These are phyloP conservation scores for Aspergillus transmontanensis DNA, from an alignment of 2,329 filamentous ascomycete species.

Conservation along the genomic window DNA sequence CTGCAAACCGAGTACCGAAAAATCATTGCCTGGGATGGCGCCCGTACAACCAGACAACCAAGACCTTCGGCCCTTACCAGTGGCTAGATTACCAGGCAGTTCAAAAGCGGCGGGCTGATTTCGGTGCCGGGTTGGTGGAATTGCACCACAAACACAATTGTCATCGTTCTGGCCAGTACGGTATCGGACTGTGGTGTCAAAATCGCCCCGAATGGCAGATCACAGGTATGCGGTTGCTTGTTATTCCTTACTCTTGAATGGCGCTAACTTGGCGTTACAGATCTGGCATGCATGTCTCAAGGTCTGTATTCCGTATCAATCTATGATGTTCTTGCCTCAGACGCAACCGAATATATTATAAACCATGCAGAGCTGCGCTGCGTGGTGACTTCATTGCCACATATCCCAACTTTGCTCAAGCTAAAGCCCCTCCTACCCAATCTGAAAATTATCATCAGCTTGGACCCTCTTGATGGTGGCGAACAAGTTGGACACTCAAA, in stretches of 20 bases:
- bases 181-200: conserved; percentile 81
- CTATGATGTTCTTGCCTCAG: conserved; percentile 92
- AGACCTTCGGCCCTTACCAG: conserved; percentile 74
- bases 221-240: conserved; percentile 54
- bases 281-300: conserved; percentile 85
- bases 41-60: conserved; percentile 73
- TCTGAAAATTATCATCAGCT: conserved; percentile 83
- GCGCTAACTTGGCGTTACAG: conserved; percentile 45
- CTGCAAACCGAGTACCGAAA: conserved; percentile 64
- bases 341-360: conserved; percentile 92
- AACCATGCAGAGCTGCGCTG: conserved; percentile 79
- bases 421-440: conserved; percentile 74
- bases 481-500: conserved; percentile 80
- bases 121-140: conserved; percentile 83
- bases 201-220: conserved; percentile 91
- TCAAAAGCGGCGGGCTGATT: conserved; percentile 76
- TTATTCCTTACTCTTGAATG: background rate
- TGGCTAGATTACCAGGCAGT: conserved; percentile 84
- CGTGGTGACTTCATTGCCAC: conserved; percentile 76
- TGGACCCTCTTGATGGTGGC: conserved; percentile 80
- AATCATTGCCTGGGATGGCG: conserved; percentile 77
- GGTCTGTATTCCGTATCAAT: conserved; percentile 87
- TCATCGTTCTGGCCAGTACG: conserved; percentile 64
- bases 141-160: conserved; percentile 75
- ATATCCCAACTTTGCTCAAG: conserved; percentile 80